These are phyloP conservation scores for Dothideomycetes sp. DNA, from an alignment of 2,329 filamentous ascomycete species.

Conservation along the genomic window DNA sequence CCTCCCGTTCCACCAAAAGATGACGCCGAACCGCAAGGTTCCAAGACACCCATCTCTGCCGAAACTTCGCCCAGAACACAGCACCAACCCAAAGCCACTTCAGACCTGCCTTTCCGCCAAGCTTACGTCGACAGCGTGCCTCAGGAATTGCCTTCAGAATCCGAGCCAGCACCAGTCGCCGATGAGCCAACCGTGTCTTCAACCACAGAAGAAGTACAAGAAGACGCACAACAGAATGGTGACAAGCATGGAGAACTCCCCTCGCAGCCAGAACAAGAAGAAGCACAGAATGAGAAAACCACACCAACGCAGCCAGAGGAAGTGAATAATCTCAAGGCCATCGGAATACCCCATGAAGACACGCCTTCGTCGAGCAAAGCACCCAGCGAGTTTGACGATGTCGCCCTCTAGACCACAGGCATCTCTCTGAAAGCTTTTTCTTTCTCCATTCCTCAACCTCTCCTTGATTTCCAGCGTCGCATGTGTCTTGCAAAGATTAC, in stretches of 20 bases:
- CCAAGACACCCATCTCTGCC: too few species aligned
- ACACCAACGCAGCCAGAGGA: constrained; percentile 3
- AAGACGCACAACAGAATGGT: constrained; percentile 18
- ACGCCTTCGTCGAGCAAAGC: constrained; percentile 11
- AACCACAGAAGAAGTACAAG: constrained; percentile 19
- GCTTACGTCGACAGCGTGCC: constrained; percentile 26
- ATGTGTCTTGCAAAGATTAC: too few species aligned
- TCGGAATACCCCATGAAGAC: constrained; percentile 12
- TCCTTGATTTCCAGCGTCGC: too few species aligned
- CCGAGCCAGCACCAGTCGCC: constrained; percentile 11
- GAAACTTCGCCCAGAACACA: too few species aligned
- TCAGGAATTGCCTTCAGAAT: background rate
- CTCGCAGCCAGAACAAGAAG: constrained; percentile 1
- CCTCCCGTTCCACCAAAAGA: constrained; percentile 27
- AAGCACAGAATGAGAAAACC: constrained; percentile 3
- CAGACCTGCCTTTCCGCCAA: constrained; percentile 13
- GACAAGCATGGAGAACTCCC: constrained; percentile 16
- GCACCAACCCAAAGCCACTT: too few species aligned
- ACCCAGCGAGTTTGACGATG: constrained; percentile 21
- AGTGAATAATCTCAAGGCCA: constrained; percentile 12
- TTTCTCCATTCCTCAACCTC: too few species aligned
- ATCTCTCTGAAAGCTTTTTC: too few species aligned
- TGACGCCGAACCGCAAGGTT: constrained; percentile 22
- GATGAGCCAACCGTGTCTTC: background rate
- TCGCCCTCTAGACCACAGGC: too few species aligned